These are phyloP conservation scores for Gossypium schwendimanii DNA, from an alignment of 441 rosid species.

Conservation along the genomic window DNA sequence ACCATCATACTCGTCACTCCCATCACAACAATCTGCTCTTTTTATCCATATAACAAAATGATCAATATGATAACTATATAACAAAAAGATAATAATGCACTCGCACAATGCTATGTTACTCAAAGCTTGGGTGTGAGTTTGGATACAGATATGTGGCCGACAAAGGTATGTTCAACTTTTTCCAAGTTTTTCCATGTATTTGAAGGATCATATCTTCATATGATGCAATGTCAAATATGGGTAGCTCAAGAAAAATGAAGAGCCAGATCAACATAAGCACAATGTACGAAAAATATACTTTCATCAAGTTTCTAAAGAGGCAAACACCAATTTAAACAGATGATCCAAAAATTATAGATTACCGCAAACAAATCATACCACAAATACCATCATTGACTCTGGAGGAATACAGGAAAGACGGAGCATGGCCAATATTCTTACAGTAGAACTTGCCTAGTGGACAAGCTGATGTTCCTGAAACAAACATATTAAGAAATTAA, in stretches of 20 bases:
- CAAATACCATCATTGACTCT: slow-evolving; percentile 67
- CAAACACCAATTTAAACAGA: background rate
- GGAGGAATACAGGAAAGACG: slow-evolving; percentile 40
- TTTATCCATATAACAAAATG: background rate
- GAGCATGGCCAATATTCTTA: slow-evolving; percentile 46
- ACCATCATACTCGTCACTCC: slow-evolving; percentile 69
- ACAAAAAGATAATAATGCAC: background rate
- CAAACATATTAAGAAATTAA: background rate
- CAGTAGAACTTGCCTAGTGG: slow-evolving; percentile 56
- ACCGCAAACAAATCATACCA: slow-evolving; percentile 29
- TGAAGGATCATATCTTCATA: background rate
- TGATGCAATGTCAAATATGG: background rate
- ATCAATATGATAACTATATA: background rate
- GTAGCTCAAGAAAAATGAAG: background rate
- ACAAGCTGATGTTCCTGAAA: slow-evolving; percentile 56
- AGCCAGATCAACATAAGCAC: background rate
- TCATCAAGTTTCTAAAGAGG: background rate
- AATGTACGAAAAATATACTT: background rate
- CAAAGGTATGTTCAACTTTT: background rate
- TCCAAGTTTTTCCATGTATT: background rate
- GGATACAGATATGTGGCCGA: background rate
- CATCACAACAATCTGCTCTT: slow-evolving; percentile 59
- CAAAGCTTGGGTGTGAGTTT: background rate
- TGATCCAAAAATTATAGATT: background rate
- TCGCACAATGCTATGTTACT: background rate